Evolutionary conservation across 306 rosid species (phyloP), one percentile per base, ranked within the genome.

Genomic region (Rosa chinensis): DNA sequence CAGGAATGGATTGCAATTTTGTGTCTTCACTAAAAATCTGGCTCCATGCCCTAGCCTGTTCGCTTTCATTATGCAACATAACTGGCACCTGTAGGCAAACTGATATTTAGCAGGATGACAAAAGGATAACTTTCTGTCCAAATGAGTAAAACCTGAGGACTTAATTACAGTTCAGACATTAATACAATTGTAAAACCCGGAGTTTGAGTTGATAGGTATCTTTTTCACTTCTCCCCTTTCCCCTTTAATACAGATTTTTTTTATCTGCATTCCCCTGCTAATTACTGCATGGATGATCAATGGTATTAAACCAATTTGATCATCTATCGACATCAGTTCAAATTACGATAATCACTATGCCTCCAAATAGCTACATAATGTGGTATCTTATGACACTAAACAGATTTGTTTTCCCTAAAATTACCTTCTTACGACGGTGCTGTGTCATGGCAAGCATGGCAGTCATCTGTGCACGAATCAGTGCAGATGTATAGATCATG

Each of bases 381-480:
- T 21, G 66, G 4, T 71, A 77, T 43, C 48, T 63, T 72, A 28
- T 48, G 23, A 72, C 12, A 77, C 8, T 73, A 50, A 45, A n/a
- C 12, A 70, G 35, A 13, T 5, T 9, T 0, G 7, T 62, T 61
- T 63, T 12, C 35, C 11, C 78, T 40, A 6, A 8, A 37, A 25
- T 80, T 88, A 96, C 99, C 98, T 96, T 96, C 79, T 20, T 87
- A 35, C 97, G 93, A 28, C 98, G 97, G 75, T 96, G 98, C 84
- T 96, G 98, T 68, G 98, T 93, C 99, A 96, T 96, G 70, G 98
- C 98, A 79, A 93, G 99, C 99, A 96, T 96, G 56, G 99, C 99
- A 72, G 99, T 96, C 99, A 96, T 93, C 81, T 93, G 99, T 25
- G 99, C 99, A 50, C 99, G 98, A 80, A 96, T 93, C 84, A 96